Conservation (phyloP, 768 basidiomycete species). For the Phaffia australis region DNA sequence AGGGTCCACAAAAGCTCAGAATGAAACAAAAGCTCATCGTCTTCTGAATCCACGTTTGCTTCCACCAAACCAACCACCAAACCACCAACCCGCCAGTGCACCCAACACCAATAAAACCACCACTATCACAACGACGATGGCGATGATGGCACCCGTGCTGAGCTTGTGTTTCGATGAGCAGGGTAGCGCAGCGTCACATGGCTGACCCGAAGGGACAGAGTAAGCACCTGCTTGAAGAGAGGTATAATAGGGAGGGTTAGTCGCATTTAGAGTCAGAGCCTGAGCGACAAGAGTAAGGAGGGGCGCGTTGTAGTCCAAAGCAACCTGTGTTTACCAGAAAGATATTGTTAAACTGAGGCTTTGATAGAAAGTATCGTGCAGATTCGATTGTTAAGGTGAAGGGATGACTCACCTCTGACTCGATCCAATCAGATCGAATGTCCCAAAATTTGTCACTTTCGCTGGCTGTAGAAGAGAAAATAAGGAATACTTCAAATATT, state of each 20-base stretch:
- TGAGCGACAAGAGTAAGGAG: constrained; percentile 74
- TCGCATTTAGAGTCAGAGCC: constrained; percentile 34
- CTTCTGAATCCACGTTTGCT: neutral
- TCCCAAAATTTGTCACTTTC: constrained; percentile 66
- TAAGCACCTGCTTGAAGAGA: constrained; percentile 43
- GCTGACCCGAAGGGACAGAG: constrained; percentile 44
- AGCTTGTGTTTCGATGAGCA: constrained; percentile 42
- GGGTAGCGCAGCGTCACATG: constrained; percentile 63
- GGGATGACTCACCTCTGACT: constrained; percentile 57
- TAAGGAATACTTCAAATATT: neutral
- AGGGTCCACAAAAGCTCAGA: no score
- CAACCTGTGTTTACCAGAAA: constrained; percentile 43
- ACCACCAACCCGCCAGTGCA: constrained; percentile 16
- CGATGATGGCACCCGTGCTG: constrained; percentile 54
- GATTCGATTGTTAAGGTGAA: neutral
- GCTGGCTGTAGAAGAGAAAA: constrained; percentile 40
- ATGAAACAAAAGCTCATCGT: no score
- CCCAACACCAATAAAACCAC: constrained; percentile 44
- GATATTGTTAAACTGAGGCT: neutral
- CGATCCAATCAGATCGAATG: constrained; percentile 76
- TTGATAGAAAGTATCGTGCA: neutral
- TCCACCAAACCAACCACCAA: constrained; percentile 15
- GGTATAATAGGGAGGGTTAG: constrained; percentile 66
- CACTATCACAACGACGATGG: constrained; percentile 56
- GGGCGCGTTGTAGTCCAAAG: constrained; percentile 83